Evolutionary conservation across 2,329 filamentous ascomycete species (phyloP).

Genomic region (Paraphoma sp.): DNA sequence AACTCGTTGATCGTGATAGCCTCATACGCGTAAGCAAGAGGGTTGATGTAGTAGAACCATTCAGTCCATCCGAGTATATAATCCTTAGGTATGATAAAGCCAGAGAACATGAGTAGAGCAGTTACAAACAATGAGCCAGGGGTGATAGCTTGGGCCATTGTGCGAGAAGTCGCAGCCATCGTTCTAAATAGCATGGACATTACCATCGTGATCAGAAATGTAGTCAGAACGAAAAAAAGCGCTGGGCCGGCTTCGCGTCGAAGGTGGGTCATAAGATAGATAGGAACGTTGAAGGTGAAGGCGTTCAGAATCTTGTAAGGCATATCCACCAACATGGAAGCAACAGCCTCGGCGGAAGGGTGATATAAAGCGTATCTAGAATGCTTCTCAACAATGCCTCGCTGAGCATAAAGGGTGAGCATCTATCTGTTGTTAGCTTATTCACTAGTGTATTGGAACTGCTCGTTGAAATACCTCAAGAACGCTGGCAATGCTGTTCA

Average conservation of each 20-base stretch:
- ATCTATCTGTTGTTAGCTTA: background rate
- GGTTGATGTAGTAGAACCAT: conserved; percentile 82
- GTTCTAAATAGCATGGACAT: conserved; percentile 48
- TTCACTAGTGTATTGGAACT: too few relatives aligned
- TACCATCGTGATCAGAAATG: conserved; percentile 39
- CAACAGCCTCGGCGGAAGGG: conserved; percentile 78
- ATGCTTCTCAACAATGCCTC: conserved; percentile 89
- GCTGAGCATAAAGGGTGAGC: conserved; percentile 59
- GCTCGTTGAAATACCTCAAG: too few relatives aligned
- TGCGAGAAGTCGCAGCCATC: conserved; percentile 67
- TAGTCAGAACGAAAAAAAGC: conserved; percentile 51
- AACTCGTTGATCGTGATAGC: conserved; percentile 76
- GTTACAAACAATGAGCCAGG: background rate
- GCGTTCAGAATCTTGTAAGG: conserved; percentile 53
- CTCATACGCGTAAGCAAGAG: conserved; percentile 78
- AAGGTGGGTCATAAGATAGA: conserved; percentile 56
- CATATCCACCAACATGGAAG: conserved; percentile 51
- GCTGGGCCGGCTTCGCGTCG: conserved; percentile 47
- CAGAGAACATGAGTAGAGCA: conserved; percentile 53
- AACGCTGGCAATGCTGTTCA: too few relatives aligned
- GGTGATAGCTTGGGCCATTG: conserved; percentile 55
- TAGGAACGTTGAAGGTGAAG: conserved; percentile 47
- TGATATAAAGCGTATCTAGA: conserved; percentile 83
- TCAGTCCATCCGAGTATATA: conserved; percentile 78
- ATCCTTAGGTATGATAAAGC: conserved; percentile 59